Conservation (phyloP, 2,329 filamentous ascomycete species). For the Aphanoascus verrucosus region DNA sequence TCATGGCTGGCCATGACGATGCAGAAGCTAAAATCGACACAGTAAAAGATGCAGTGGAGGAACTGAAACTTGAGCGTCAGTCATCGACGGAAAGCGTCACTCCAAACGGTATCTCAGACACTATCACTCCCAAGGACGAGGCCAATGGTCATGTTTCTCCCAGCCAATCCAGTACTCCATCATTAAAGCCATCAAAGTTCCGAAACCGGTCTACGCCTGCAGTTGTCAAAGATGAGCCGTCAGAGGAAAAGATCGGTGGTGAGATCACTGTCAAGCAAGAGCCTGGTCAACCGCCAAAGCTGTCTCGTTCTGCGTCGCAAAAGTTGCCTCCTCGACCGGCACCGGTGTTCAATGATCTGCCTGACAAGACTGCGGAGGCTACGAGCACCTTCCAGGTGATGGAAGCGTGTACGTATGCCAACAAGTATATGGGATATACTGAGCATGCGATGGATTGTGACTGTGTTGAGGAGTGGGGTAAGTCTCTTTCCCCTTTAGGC, state of each 20-base stretch:
- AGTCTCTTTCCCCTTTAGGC: conserved; percentile 30
- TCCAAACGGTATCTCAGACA: conserved; percentile 20
- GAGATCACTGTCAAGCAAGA: conserved; percentile 54
- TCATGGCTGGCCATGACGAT: conserved; percentile 35
- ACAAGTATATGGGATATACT: conserved; percentile 80
- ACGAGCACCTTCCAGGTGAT: conserved; percentile 69
- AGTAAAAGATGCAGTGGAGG: conserved; percentile 29
- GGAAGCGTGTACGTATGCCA: conserved; percentile 76
- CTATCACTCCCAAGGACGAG: conserved; percentile 16
- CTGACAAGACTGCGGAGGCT: conserved; percentile 68
- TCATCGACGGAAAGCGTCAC: conserved; percentile 20
- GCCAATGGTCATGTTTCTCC: conserved; percentile 13
- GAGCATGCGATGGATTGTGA: conserved; percentile 94
- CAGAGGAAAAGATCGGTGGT: conserved; percentile 48
- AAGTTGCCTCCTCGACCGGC: conserved; percentile 55
- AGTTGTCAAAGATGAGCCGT: conserved; percentile 29
- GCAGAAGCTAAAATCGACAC: conserved; percentile 30
- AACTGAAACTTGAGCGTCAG: conserved; percentile 27
- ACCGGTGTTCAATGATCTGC: conserved; percentile 60
- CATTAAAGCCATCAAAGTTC: conserved; percentile 17
- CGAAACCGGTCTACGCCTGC: conserved; percentile 19
- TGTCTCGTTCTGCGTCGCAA: conserved; percentile 61
- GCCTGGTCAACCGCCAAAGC: conserved; percentile 57
- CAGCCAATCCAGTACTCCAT: conserved; percentile 15
- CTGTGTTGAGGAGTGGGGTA: conserved; percentile 90